Conservation (phyloP, 1,284 basidiomycete genomes). For the Ceratobasidium sp. region DNA sequence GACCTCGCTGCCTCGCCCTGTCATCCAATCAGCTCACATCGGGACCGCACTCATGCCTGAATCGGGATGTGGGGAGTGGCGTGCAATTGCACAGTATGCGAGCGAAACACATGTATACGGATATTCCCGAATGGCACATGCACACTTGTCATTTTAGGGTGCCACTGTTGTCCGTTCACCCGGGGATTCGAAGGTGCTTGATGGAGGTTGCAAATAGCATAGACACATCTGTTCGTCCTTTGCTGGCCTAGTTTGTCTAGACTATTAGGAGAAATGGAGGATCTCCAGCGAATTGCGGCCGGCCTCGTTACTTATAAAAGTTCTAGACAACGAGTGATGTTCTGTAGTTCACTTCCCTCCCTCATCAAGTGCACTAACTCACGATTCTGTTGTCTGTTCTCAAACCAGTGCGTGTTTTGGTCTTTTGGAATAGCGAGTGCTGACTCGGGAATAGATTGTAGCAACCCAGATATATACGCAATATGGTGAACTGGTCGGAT, state of each 20-base stretch:
- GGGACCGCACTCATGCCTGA: not conserved
- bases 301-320: not conserved
- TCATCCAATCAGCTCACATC: not conserved
- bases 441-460: not conserved
- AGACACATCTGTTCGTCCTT: not conserved
- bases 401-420: not conserved
- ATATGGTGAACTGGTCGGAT: slow-evolving; percentile 69
- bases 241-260: slow-evolving; percentile 3
- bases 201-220: not conserved
- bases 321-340: not conserved
- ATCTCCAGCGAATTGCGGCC: not conserved
- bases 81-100: not conserved
- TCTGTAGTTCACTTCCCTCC: slow-evolving; percentile 11
- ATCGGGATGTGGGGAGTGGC: slow-evolving; percentile 2
- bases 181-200: not conserved
- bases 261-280: slow-evolving; percentile 27
- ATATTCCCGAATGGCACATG: not conserved
- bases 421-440: not conserved
- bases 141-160: not conserved
- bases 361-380: slow-evolving; percentile 21
- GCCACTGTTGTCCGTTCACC: slow-evolving; percentile 1
- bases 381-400: not conserved
- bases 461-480: too few relatives aligned
- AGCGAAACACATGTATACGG: not conserved
- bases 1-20: not conserved